Base-by-base conservation (phyloP, 495 filamentous ascomycete genomes). In the Hyaloscypha variabilis region DNA sequence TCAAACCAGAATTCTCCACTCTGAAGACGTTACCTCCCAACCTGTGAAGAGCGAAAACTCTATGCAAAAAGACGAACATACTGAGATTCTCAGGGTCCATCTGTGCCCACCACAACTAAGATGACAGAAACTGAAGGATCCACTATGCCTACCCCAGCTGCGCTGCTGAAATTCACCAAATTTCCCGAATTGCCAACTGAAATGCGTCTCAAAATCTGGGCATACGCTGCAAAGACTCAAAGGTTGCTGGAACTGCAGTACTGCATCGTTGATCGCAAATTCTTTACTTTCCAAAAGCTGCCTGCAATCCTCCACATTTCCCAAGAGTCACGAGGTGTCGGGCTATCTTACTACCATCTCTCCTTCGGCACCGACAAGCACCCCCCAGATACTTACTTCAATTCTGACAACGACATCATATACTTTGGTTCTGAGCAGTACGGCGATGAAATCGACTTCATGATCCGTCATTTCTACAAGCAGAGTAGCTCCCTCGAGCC, bases 131-230 rank as follows among this genome's bases (percentile, higher is more conserved):
- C 34, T n/a, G n/a, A n/a, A 29, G 39, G 19, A 3, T 1, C 11
- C 14, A 46, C 39, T 17, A 46, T 46, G 4, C 1, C 19, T 3
- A 17, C 39, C 39, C 39, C 6, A 46, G 39, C 39, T 46, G 11
- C 39, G 39, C 17, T 19, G 8, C 19, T 17, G 13, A 19, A 21
- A n/a, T 65, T 66, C 54, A 46, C 64, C 8, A 17, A 8, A 13
- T 66, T 66, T 34, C 49, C 57, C 11, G 30, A 42, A 19, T 50
- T 66, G 3, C 64, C 64, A 5, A 60, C 64, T 3, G 64, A 66
- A 61, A 0, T 66, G 3, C 56, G 64, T 25, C 56, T 66, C 29
- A 66, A 66, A 31, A 56, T 66, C 30, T 66, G 64, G 64, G n/a
- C 25, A 0, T 46, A 52, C 30, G 56, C 58, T 25, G 36, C 51